Base-by-base conservation (phyloP, 805 yeast species). In the Lipomyces mesembrius region DNA sequence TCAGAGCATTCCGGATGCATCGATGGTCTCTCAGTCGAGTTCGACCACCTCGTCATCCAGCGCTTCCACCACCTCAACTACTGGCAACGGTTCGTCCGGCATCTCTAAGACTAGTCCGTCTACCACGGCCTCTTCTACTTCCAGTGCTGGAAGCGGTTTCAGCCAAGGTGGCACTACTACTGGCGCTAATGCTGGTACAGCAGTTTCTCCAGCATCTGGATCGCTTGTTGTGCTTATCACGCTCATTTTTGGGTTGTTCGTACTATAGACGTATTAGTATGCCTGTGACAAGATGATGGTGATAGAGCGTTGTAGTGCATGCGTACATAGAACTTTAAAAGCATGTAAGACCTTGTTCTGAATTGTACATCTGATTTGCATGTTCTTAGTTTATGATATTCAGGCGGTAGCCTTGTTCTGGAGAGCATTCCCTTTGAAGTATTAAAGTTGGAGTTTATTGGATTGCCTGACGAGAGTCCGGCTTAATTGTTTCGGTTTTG, bases 161-260 rank as follows among this genome's bases (percentile, higher is more conserved):
- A 49, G 49, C 25, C 61, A 59, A 46, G 61, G 61, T 49, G 61
- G 61, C 20, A 7, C 54, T 8, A 7, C 54, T 8, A 49, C 56
- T 22, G 6, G n/a, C n/a, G 29, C 34, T 14, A 52, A 52, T 17
- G 55, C 34, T 17, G 64, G 62, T 7, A 56, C 61, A 11, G 55
- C n/a, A 17, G 29, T 59, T 12, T 17, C n/a, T 17, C 59, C 56
- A 11, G 43, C 49, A 6, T 57, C 64, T 20, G 61, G 54, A 59
- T 59, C 62, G 17, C 43, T 57, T 7, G 54, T 29, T n/a, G 17
- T 60, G 61, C 14, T 61, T 20, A 57, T 62, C 46, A 14, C 58
- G 7, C 20, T 59, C 25, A 49, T 65, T 27, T 60, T 49, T 43
- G 65, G 60, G n/a, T 58, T 61, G 49, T 62, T 54, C 53, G 17